These are phyloP conservation scores for Lolium perenne DNA, from an alignment of 176 grass and related monocot genomes.

Conservation along the genomic window DNA sequence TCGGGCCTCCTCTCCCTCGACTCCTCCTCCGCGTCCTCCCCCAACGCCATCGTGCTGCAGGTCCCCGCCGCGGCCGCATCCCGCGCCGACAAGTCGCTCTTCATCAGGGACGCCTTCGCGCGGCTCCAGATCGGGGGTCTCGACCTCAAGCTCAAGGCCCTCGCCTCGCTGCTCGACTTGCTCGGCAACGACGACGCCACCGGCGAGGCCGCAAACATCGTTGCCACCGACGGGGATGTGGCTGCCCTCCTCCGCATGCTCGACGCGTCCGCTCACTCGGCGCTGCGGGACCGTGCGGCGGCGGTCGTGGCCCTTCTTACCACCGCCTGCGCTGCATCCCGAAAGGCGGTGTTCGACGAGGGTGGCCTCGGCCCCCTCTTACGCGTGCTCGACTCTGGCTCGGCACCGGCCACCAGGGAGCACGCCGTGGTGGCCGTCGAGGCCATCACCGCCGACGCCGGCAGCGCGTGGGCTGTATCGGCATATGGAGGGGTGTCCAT, in stretches of 20 bases:
- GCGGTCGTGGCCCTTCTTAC: slow-evolving; percentile 55
- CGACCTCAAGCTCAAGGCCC: slow-evolving; percentile 80
- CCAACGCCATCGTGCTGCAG: slow-evolving; percentile 72
- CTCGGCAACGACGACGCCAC: slow-evolving; percentile 49
- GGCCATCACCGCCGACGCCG: slow-evolving; percentile 59
- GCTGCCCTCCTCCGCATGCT: slow-evolving; percentile 71
- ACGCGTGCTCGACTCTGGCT: slow-evolving; percentile 69
- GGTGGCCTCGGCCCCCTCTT: slow-evolving; percentile 81
- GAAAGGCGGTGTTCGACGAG: slow-evolving; percentile 73
- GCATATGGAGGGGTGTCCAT: slow-evolving; percentile 78
- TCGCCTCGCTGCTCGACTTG: slow-evolving; percentile 70
- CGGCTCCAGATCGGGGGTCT: slow-evolving; percentile 86
- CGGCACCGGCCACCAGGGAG: slow-evolving; percentile 43
- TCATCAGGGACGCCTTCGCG: slow-evolving; percentile 78
- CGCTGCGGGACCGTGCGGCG: slow-evolving; percentile 63
- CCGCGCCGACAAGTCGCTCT: slow-evolving; percentile 58
- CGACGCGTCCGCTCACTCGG: slow-evolving; percentile 69
- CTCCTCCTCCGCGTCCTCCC: slow-evolving; percentile 4
- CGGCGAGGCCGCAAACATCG: slow-evolving; percentile 51
- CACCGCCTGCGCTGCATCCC: slow-evolving; percentile 57
- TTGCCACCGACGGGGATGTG: slow-evolving; percentile 64
- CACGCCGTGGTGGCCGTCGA: slow-evolving; percentile 64
- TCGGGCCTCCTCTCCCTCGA: slow-evolving; percentile 50
- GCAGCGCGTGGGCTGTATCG: slow-evolving; percentile 69
- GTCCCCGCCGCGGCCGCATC: slow-evolving; percentile 58